These are phyloP conservation scores for Xylaria scruposa DNA, from an alignment of 495 filamentous ascomycete genomes.

Conservation along the genomic window DNA sequence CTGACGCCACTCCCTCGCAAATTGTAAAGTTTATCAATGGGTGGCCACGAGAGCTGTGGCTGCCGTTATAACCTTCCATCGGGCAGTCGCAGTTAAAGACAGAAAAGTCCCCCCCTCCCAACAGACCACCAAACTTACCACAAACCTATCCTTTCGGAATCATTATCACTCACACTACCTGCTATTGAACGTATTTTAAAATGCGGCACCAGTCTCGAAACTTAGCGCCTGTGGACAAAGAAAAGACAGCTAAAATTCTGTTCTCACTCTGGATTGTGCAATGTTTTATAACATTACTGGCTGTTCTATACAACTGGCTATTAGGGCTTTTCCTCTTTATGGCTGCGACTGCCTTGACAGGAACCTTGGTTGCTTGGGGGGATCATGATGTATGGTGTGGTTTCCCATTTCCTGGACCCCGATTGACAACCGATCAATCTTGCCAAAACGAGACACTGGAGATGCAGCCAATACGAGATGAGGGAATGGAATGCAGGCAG, in stretches of 20 bases:
- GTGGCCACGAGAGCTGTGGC: background rate
- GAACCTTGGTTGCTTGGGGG: background rate
- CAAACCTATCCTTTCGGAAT: conserved; percentile 6
- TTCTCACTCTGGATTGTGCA: background rate
- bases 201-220: conserved; percentile 5
- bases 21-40: conserved; percentile 4
- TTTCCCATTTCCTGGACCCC: conserved; percentile 1
- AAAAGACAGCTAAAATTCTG: background rate
- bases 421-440: conserved; percentile 5
- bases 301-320: background rate
- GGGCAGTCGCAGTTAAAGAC: background rate
- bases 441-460: conserved; percentile 4
- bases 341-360: background rate
- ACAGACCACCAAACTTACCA: conserved; percentile 1
- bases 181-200: background rate
- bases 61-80: conserved; percentile 8
- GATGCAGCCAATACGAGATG: conserved; percentile 2
- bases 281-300: conserved; percentile 5
- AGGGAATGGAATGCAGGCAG: background rate
- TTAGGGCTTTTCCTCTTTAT: background rate
- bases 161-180: conserved; percentile 1
- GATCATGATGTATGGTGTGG: background rate
- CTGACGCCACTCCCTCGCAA: background rate
- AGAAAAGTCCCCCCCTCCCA: background rate
- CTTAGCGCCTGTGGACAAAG: background rate